These are phyloP conservation scores for Cercospora citrullina DNA, from an alignment of 2,329 filamentous ascomycete species.

Conservation along the genomic window DNA sequence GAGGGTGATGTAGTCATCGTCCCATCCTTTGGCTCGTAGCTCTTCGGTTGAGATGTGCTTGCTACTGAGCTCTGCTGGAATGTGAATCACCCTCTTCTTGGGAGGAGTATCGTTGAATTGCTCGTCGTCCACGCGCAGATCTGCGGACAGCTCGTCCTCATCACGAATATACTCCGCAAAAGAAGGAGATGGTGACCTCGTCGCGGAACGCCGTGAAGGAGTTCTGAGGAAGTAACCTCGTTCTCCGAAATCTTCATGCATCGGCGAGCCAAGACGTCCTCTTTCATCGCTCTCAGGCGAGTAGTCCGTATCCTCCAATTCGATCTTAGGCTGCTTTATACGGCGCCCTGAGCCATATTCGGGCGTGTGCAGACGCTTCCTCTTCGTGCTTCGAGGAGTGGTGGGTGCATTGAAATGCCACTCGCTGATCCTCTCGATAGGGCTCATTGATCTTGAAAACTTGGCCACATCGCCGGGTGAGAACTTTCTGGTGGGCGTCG, in stretches of 20 bases:
- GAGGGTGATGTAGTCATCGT: slow-evolving; percentile 53
- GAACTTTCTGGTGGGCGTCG: slow-evolving; percentile 16
- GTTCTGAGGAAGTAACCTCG: slow-evolving; percentile 14
- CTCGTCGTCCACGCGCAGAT: slow-evolving; percentile 37
- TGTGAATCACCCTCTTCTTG: slow-evolving; percentile 23
- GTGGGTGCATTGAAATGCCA: slow-evolving; percentile 26
- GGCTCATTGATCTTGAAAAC: slow-evolving; percentile 38
- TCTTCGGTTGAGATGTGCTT: slow-evolving; percentile 30
- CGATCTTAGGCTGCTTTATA: slow-evolving; percentile 27
- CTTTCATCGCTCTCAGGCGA: background rate
- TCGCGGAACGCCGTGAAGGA: slow-evolving; percentile 8
- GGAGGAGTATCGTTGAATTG: slow-evolving; percentile 23
- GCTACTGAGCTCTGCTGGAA: slow-evolving; percentile 29
- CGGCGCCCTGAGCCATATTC: slow-evolving; percentile 18
- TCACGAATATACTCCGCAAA: slow-evolving; percentile 21
- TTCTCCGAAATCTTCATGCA: slow-evolving; percentile 14
- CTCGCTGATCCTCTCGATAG: slow-evolving; percentile 31
- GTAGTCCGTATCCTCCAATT: slow-evolving; percentile 16
- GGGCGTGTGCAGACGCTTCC: slow-evolving; percentile 28
- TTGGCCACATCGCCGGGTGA: slow-evolving; percentile 25
- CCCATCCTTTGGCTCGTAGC: slow-evolving; percentile 45
- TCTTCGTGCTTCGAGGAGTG: slow-evolving; percentile 22
- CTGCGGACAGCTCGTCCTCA: slow-evolving; percentile 35
- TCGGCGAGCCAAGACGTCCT: slow-evolving; percentile 10
- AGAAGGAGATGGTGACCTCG: slow-evolving; percentile 15